phyloP scores from a whole-genome alignment of 805 yeast genomes.

The Starmera caribaea region DNA sequence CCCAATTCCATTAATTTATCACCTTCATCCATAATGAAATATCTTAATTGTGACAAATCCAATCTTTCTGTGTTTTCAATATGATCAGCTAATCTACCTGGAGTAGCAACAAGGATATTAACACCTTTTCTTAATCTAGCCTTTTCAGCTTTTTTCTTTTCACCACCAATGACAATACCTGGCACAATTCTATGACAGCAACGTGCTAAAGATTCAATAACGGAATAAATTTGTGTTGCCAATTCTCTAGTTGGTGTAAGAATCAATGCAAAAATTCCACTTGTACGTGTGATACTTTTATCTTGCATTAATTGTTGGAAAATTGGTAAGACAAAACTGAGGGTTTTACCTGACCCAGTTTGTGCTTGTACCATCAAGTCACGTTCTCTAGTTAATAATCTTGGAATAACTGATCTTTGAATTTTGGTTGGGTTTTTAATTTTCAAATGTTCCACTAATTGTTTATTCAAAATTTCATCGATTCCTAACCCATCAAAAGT shows the following conservation, averaged over 20 bases:
- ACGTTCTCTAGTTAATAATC: conserved; percentile 28
- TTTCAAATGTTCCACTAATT: conserved; percentile 45
- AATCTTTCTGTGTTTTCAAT: conserved; percentile 78
- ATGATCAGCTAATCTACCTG: conserved; percentile 94
- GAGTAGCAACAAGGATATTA: conserved; percentile 92
- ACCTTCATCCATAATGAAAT: conserved; percentile 94
- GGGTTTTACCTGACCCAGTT: conserved; percentile 96
- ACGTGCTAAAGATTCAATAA: conserved; percentile 60
- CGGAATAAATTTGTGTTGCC: conserved; percentile 82
- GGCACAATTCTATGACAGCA: conserved; percentile 89
- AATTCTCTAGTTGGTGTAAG: conserved; percentile 93
- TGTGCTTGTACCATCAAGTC: conserved; percentile 93
- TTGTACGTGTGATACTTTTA: conserved; percentile 39
- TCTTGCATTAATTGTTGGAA: conserved; percentile 60
- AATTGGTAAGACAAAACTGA: conserved; percentile 81
- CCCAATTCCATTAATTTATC: conserved; percentile 94
- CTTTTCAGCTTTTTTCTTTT: conserved; percentile 93
- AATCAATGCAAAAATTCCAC: conserved; percentile 84
- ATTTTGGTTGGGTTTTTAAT: conserved; percentile 73
- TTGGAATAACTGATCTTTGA: conserved; percentile 75
- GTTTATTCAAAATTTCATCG: conserved; percentile 38
- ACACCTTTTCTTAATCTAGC: conserved; percentile 94
- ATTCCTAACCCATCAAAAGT: conserved; percentile 69
- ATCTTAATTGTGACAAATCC: conserved; percentile 64
- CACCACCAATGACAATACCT: conserved; percentile 96